Percentiles rank a stretch among this genome's conserved stretches.
These are phyloP conservation scores for Trichoderma aggressivum DNA, from an alignment of 2,329 filamentous ascomycete species.

Conservation along the genomic window DNA sequence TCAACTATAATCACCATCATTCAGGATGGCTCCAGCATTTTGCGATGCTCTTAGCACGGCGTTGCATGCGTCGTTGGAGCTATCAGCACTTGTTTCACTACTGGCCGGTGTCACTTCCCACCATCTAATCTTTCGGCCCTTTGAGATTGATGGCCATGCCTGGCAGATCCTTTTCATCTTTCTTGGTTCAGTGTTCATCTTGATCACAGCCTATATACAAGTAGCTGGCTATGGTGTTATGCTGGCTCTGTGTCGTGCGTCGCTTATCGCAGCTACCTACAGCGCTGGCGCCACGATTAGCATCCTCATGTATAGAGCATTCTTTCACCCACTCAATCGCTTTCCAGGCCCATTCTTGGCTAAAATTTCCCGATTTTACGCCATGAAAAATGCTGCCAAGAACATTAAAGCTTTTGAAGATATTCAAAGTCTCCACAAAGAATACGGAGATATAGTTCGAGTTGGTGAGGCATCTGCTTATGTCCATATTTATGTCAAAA, in stretches of 20 bases:
- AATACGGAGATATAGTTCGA: slow-evolving; percentile 4
- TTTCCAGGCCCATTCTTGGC: slow-evolving; percentile 30
- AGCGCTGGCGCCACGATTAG: slow-evolving; percentile 22
- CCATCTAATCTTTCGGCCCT: neutral
- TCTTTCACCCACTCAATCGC: slow-evolving; percentile 28
- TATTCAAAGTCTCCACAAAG: slow-evolving; percentile 25
- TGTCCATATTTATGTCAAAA: neutral
- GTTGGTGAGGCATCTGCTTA: neutral
- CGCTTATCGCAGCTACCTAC: neutral
- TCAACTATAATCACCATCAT: neutral
- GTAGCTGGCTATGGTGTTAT: neutral
- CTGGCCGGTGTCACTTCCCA: neutral
- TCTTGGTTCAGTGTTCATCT: neutral
- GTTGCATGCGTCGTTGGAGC: neutral
- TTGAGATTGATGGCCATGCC: slow-evolving; percentile 6
- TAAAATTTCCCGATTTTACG: neutral
- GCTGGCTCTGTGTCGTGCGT: neutral
- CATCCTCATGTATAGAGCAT: slow-evolving; percentile 23
- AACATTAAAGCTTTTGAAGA: slow-evolving; percentile 7
- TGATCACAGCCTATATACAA: neutral
- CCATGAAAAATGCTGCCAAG: neutral
- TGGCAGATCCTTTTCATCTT: neutral
- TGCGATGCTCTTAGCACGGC: neutral
- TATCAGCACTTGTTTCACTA: neutral
- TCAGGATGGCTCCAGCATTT: neutral